Base-by-base conservation (phyloP, 495 filamentous ascomycete genomes). In the Pyrenula aspistea region DNA sequence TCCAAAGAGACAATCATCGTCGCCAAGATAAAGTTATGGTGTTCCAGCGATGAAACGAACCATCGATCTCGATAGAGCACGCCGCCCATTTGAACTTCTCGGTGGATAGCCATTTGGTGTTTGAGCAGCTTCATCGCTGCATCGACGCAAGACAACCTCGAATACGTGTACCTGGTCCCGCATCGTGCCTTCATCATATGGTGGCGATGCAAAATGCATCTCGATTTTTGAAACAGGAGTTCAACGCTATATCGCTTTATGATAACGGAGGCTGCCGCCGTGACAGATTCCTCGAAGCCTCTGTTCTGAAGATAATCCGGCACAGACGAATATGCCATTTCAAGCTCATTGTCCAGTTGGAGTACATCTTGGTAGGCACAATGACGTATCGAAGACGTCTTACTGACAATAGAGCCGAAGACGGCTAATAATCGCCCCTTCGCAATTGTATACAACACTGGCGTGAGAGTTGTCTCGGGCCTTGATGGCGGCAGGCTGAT, bases 1-100 rank as follows among this genome's bases (percentile, higher is more conserved):
- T 94, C 90, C 25, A 95, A 73, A 60, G 84, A 85, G 20, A 97
- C 77, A 56, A 95, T 83, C 89, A 95, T 96, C 1, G 88, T 86
- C 0, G 88, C 90, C 19, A 94, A 83, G 12, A 95, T 71, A 62
- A 92, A 95, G 61, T 97, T 92, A 22, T 80, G 76, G 52, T 83
- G 86, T 19, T 89, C 88, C 2, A 94, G 77, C 0, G 86, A 86
- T 19, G 81, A 89, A 53, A 92, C 81, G 66, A 85, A 87, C 77
- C 80, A 89, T 61, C 83, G 82, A 67, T 89, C 84, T 21, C 77
- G 77, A 55, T 85, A 79, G 48, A 91, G 68, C 15, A 86, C 79
- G 2, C 89, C 88, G 25, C 82, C n/a, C n/a, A n/a, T n/a, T n/a
- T n/a, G n/a, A n/a, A n/a, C n/a, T n/a, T n/a, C n/a, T n/a, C n/a